Evolutionary conservation across 225 moss, liverwort and hornwort species (phyloP), one percentile per base, ranked within the genome.

Genomic region (Physcomitrellopsis africana): DNA sequence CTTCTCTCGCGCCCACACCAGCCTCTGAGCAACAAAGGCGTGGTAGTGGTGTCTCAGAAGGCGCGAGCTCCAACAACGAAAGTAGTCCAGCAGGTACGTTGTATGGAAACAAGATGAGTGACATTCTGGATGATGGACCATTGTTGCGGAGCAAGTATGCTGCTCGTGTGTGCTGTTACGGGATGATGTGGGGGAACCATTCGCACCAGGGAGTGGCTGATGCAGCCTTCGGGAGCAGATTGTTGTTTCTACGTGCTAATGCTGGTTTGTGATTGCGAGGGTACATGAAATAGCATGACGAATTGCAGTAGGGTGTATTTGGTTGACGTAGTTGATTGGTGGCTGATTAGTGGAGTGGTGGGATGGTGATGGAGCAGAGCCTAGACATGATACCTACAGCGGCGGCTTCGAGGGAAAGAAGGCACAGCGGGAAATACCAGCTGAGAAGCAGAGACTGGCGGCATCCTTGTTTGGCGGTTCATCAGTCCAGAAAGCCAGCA

Each of bases 401-500:
- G 4, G 32, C 32, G 4, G 32, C 41, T 23, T 20, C 27, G 85
- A 81, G 76, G 80, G 29, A 14, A 77, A 64, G 73, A 71, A 63
- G 63, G 19, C 23, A 12, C 81, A 82, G 16, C 77, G 85, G 13
- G 87, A 87, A 77, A 76, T 93, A 63, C 91, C 91, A 46, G 78
- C 83, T 10, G 92, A 88, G 81, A 97, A 89, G 22, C 89, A 94
- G 72, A 90, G 84, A 65, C 43, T 93, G 74, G 96, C 94, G 57
- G 94, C 93, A 10, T 97, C 93, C 0, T 67, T 97, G 51, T 97
- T 97, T 56, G 94, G 94, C 74, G 85, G 87, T 18, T 81, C 79
- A 44, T 68, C 55, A 15, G 79, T n/a, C 42, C 69, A 65, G 47
- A 79, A 54, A 46, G 23, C 59, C 24, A 69, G 68, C 62, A 82